A percentile compares a stretch with the other conserved stretches of the same genome.
phyloP scores from a whole-genome alignment of 202 grass and related monocot genomes.

The Zizania palustris region DNA sequence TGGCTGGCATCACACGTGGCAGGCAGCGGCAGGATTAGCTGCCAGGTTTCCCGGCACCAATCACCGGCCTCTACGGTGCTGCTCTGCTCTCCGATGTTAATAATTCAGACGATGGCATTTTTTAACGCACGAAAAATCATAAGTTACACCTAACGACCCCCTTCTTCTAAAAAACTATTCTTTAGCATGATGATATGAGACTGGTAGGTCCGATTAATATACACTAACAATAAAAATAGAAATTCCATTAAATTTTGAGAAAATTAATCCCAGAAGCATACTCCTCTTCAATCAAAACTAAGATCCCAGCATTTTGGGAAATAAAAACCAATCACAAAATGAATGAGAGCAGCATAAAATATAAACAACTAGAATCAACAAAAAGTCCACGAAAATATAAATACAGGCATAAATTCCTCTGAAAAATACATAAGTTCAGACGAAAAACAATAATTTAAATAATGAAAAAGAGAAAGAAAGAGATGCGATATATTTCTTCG shows the following conservation, averaged over 20 bases:
- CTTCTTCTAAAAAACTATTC: neutral
- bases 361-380: neutral
- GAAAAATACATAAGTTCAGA: neutral
- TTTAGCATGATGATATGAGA: too few species aligned
- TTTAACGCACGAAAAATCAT: neutral
- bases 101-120: neutral
- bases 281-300: neutral
- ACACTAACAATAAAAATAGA: too few species aligned
- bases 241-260: too few species aligned
- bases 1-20: neutral
- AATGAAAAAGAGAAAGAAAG: neutral
- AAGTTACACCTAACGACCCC: neutral
- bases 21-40: neutral
- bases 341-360: neutral
- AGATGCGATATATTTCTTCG: conserved; percentile 38
- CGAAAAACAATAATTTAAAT: neutral
- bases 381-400: neutral
- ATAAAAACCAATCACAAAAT: neutral
- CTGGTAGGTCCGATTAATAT: too few species aligned
- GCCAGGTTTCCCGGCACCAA: conserved; percentile 34
- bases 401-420: neutral
- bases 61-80: conserved; percentile 9
- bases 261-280: neutral
- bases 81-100: neutral
- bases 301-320: neutral